Base-by-base conservation (phyloP, 129 eudicot genomes). In the Apium graveolens region DNA sequence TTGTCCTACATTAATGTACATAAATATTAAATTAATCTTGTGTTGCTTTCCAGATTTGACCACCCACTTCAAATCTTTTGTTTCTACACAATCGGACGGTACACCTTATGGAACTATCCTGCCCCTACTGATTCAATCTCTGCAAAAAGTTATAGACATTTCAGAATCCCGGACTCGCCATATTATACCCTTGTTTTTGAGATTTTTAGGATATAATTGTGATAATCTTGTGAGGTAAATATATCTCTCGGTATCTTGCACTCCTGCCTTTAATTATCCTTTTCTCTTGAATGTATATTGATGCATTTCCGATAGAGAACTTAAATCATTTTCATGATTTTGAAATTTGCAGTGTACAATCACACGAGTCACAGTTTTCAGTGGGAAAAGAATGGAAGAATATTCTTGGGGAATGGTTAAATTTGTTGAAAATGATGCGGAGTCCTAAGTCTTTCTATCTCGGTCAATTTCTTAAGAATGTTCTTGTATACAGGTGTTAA, bases 391-490 rank as follows among this genome's bases (percentile, higher is more conserved):
- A 86, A 26, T 95, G 98, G 98, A 90, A 87, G 76, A 76, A 74
- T 74, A 86, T 85, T 76, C 97, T 95, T 68, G 86, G 81, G 79
- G 98, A 95, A 80, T 95, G 97, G 98, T 79, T 95, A 66, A 84
- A 80, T 82, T 84, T 95, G 80, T 84, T 91, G 76, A 86, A 83
- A 77, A 38, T 79, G 85, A 86, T 91, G 89, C 90, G 81, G 76
- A 90, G 89, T 85, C 88, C 92, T 0, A 91, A 85, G 82, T 80
- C 96, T 7, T 88, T 88, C 73, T 90, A 87, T 84, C 86, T 37
- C 63, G 81, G 91, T 73, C 91, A 88, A 78, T 86, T 91, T 82
- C 83, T 91, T 39, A 91, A 89, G 84, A 92, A 90, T 3, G 91
- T 95, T 80, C 80, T 95, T 65, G 85, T 78, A 78, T 87, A 90